Conservation (phyloP, 2,329 filamentous ascomycete genomes). For the Fusarium begoniae region DNA sequence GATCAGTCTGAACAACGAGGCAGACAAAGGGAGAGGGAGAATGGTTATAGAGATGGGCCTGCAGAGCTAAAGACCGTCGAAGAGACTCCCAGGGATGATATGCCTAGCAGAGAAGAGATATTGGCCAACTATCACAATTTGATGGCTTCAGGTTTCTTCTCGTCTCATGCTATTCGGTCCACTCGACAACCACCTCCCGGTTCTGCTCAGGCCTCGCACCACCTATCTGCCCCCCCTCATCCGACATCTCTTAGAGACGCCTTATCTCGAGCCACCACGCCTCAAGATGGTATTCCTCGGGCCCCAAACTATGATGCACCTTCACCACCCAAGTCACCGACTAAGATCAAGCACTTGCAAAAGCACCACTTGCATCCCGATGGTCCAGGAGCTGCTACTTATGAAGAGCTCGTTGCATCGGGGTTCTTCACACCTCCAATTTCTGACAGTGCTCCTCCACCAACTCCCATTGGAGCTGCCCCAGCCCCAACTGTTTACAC, state of each 20-base stretch:
- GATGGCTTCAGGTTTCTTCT: slow-evolving; percentile 67
- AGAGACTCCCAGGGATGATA: slow-evolving; percentile 32
- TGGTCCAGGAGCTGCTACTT: slow-evolving; percentile 34
- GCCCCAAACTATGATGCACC: slow-evolving; percentile 8
- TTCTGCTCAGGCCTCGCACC: slow-evolving; percentile 8
- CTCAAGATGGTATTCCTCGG: slow-evolving; percentile 14
- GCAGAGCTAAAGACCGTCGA: slow-evolving; percentile 11
- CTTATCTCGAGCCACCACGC: slow-evolving; percentile 27
- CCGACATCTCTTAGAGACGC: slow-evolving; percentile 10
- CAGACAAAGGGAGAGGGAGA: slow-evolving; percentile 28
- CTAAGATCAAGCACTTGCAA: slow-evolving; percentile 15
- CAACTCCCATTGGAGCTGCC: slow-evolving; percentile 30
- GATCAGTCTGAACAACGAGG: slow-evolving; percentile 27
- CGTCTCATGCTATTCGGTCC: slow-evolving; percentile 65
- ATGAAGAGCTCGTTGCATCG: slow-evolving; percentile 40
- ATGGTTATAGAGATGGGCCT: slow-evolving; percentile 18
- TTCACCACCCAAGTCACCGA: slow-evolving; percentile 25
- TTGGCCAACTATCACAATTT: slow-evolving; percentile 66
- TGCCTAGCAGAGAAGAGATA: slow-evolving; percentile 59
- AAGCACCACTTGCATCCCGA: slow-evolving; percentile 16
- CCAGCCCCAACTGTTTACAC: slow-evolving; percentile 31
- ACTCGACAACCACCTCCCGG: slow-evolving; percentile 56
- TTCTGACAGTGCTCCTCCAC: slow-evolving; percentile 23
- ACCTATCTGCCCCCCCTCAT: slow-evolving; percentile 10
- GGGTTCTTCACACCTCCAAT: slow-evolving; percentile 39